A percentile compares a stretch with the other conserved stretches of the same genome.
phyloP scores from a whole-genome alignment of 169 alveolate species.

The Plasmodium cynomolgi region DNA sequence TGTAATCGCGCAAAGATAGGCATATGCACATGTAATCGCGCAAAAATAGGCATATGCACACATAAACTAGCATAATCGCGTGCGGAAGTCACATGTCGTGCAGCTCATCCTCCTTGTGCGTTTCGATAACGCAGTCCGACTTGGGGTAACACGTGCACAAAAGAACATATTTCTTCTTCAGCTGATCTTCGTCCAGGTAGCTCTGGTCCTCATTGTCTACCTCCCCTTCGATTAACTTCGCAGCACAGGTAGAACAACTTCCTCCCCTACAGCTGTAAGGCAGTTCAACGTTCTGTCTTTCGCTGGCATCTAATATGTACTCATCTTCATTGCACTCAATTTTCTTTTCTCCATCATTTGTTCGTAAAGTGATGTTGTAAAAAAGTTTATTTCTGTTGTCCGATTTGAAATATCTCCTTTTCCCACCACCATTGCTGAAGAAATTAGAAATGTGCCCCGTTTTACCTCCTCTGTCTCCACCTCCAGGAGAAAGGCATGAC shows the following conservation, averaged over 20 bases:
- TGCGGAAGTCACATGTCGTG: constrained; percentile 61
- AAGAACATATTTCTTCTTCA: constrained; percentile 83
- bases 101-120: constrained; percentile 89
- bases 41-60: too few relatives aligned
- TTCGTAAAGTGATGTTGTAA: constrained; percentile 70
- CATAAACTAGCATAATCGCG: too few relatives aligned
- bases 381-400: constrained; percentile 33
- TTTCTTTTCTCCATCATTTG: constrained; percentile 83
- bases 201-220: constrained; percentile 88
- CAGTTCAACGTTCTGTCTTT: constrained; percentile 87
- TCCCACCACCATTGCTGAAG: background rate
- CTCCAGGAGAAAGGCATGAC: background rate
- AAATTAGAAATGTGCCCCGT: background rate
- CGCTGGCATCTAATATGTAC: constrained; percentile 90
- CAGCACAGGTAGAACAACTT: constrained; percentile 91
- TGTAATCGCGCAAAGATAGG: too few relatives aligned
- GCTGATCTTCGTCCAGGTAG: constrained; percentile 85
- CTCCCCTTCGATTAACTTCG: constrained; percentile 83
- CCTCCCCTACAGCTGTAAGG: constrained; percentile 92
- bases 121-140: constrained; percentile 87
- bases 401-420: constrained; percentile 24
- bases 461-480: background rate
- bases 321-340: constrained; percentile 88
- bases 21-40: too few relatives aligned
- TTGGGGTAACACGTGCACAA: constrained; percentile 88